Base-by-base conservation (phyloP, 352 stramenopile genomes). In the Phytophthora fragariaefolia region DNA sequence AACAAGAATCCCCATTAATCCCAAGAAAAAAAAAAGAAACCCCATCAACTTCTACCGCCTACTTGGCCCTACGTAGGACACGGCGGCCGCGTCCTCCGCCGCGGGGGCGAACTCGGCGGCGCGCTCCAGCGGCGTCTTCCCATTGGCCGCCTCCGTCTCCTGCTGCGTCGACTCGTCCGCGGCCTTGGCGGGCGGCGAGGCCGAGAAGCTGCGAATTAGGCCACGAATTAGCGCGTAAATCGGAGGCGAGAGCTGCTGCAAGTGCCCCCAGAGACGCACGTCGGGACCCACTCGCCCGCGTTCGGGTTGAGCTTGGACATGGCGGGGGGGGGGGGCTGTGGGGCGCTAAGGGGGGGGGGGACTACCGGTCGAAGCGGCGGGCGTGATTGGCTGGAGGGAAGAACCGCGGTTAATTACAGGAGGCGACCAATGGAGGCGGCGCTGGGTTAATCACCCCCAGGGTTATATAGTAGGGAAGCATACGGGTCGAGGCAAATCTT, bases 261-360 rank as follows among this genome's bases (percentile, higher is more conserved):
- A 48, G 53, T 10, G 51, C 9, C n/a, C n/a, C n/a, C n/a, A n/a
- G n/a, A 26, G 18, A 65, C 81, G 51, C 59, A 91, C 86, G 79
- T 92, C 28, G 86, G 86, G 52, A 92, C 83, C 63, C 87, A 94
- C 65, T 87, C 86, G 78, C 84, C 83, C n/a, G 86, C 86, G 69
- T 94, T 91, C 54, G 86, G 86, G 66, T 94, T 94, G 58, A 94
- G 80, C 68, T 68, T 83, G 28, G 75, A 79, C 70, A 84, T 79
- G 38, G 38, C 38, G 38, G 38, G 17, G 38, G 38, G n/a, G n/a
- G n/a, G n/a, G n/a, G n/a, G n/a, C n/a, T n/a, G n/a, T n/a, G n/a
- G n/a, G n/a, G n/a, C n/a, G n/a, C n/a, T n/a, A n/a, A n/a, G n/a
- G n/a, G n/a, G n/a, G n/a, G n/a, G n/a, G n/a, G n/a, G n/a, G n/a